Percentiles rank a stretch among this genome's conserved stretches.
Conservation (phyloP, 2,329 filamentous ascomycete species). For the Cercospora berteroae region DNA sequence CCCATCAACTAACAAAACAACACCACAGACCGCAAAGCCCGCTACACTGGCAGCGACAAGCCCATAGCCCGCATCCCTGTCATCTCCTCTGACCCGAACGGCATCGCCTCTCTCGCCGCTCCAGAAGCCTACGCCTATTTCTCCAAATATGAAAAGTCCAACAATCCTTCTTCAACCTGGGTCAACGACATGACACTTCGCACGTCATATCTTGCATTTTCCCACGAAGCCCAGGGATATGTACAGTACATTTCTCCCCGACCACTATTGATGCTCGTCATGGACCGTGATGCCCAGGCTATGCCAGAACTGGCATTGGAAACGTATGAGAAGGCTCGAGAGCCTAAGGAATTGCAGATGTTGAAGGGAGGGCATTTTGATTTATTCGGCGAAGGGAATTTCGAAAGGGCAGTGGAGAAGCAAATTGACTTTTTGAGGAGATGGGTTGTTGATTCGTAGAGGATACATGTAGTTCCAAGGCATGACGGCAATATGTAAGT, state of each 20-base stretch:
- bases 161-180: not conserved
- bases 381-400: not conserved
- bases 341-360: not conserved
- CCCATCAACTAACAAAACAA: not conserved
- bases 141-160: not conserved
- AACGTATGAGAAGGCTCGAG: not conserved
- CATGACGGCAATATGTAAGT: not conserved
- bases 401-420: not conserved
- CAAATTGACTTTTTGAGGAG: not conserved
- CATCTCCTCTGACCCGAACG: not conserved
- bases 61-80: not conserved
- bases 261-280: not conserved
- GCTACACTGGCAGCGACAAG: not conserved
- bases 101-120: not conserved
- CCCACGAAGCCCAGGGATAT: not conserved
- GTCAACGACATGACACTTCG: not conserved
- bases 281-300: not conserved
- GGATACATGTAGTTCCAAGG: not conserved
- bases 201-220: not conserved
- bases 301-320: not conserved
- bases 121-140: not conserved
- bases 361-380: conserved; percentile 6
- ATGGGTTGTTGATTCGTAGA: not conserved
- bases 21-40: not conserved
- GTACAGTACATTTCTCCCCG: not conserved